Percentiles rank a stretch among this genome's conserved stretches.
phyloP scores from a whole-genome alignment of 1,139 yeast genomes.

The Blastobotrys capitulatus region DNA sequence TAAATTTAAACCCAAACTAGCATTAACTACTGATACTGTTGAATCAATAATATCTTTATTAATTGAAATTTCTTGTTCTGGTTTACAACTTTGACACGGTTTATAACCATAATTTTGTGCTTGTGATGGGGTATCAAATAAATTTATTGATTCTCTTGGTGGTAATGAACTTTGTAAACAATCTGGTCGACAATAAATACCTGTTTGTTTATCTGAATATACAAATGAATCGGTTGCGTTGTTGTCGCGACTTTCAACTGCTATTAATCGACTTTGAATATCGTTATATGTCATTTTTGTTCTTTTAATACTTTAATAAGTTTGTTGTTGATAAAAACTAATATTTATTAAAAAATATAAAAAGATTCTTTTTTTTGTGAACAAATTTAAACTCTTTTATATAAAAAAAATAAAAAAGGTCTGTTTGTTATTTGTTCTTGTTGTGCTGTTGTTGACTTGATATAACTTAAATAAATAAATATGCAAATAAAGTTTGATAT shows the following conservation, averaged over 20 bases:
- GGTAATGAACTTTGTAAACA: constrained; percentile 33
- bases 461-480: not conserved
- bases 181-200: constrained; percentile 59
- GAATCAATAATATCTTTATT: constrained; percentile 49
- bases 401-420: not conserved
- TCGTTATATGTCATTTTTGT: not conserved
- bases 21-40: constrained; percentile 56
- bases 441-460: too few relatives aligned
- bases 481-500: not conserved
- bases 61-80: constrained; percentile 30
- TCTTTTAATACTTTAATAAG: not conserved
- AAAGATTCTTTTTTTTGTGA: not conserved
- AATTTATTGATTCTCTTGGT: not conserved
- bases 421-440: too few relatives aligned
- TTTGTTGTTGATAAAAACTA: not conserved
- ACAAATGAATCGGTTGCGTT: constrained; percentile 8
- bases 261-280: constrained; percentile 4
- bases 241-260: constrained; percentile 6
- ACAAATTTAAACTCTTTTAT: too few relatives aligned
- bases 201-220: constrained; percentile 9
- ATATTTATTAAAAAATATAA: not conserved
- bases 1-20: constrained; percentile 51
- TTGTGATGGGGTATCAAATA: constrained; percentile 39
- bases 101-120: constrained; percentile 43
- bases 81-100: constrained; percentile 53